phyloP scores from a whole-genome alignment of 257 asterid species.

The Cynanchum wilfordii region DNA sequence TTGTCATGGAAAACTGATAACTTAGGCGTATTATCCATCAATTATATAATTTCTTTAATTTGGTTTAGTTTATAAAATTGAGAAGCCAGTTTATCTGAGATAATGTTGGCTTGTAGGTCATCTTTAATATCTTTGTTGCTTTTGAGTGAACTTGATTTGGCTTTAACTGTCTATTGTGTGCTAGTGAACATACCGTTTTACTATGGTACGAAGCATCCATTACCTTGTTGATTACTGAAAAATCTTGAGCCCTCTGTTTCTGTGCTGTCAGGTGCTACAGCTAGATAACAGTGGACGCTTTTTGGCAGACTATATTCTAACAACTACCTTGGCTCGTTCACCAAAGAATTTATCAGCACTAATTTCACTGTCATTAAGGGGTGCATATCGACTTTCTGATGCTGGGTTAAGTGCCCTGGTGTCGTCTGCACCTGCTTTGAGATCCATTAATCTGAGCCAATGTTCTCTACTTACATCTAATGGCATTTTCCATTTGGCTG shows the following conservation, averaged over 20 bases:
- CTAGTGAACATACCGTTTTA: neutral
- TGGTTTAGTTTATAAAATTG: neutral
- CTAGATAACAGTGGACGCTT: slow-evolving; percentile 76
- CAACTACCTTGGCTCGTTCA: slow-evolving; percentile 49
- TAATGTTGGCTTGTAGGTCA: neutral
- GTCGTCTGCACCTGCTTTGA: slow-evolving; percentile 75
- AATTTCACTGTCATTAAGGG: slow-evolving; percentile 64
- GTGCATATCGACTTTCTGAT: slow-evolving; percentile 93
- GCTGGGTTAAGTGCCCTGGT: slow-evolving; percentile 56
- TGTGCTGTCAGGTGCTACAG: slow-evolving; percentile 66
- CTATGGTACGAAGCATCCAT: neutral
- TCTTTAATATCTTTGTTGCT: neutral
- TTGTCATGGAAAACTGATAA: neutral
- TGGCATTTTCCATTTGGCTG: slow-evolving; percentile 55
- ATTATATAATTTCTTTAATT: neutral
- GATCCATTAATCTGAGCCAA: slow-evolving; percentile 75
- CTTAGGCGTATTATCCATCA: neutral
- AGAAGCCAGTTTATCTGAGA: neutral
- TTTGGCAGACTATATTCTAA: slow-evolving; percentile 58
- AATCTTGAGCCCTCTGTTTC: slow-evolving; percentile 24
- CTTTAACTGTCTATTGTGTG: neutral
- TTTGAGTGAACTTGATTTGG: neutral
- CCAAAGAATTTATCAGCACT: slow-evolving; percentile 58
- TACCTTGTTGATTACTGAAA: slow-evolving; percentile 7
- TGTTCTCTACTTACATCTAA: slow-evolving; percentile 76